phyloP scores from a whole-genome alignment of 345 rosid genomes.

The Brassica rapa region DNA sequence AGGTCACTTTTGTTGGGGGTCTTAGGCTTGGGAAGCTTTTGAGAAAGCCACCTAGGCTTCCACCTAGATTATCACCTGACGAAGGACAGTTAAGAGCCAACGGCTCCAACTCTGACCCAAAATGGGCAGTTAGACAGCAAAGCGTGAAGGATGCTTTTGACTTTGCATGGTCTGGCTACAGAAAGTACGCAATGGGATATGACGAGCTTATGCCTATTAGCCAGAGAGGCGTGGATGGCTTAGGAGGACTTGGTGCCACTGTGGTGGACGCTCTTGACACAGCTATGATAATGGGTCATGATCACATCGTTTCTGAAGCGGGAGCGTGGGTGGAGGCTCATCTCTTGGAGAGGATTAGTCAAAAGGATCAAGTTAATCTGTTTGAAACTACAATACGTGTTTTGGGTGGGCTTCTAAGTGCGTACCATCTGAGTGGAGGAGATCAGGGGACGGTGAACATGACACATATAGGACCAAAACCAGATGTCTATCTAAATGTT shows the following conservation, averaged over 20 bases:
- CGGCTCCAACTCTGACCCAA: conserved; percentile 43
- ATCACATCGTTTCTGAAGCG: conserved; percentile 80
- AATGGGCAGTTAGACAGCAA: conserved; percentile 71
- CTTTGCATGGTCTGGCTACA: conserved; percentile 95
- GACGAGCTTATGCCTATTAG: conserved; percentile 95
- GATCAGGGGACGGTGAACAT: conserved; percentile 50
- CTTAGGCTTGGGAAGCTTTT: conserved; percentile 57
- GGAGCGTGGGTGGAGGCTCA: conserved; percentile 83
- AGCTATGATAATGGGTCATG: conserved; percentile 93
- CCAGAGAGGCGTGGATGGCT: conserved; percentile 71
- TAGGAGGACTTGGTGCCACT: conserved; percentile 98
- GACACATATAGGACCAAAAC: conserved; percentile 60
- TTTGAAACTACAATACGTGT: conserved; percentile 98
- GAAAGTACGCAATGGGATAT: conserved; percentile 80
- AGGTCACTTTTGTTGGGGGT: conserved; percentile 41
- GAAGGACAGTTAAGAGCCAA: conserved; percentile 47
- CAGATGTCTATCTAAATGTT: conserved; percentile 71
- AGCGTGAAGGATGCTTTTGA: conserved; percentile 82
- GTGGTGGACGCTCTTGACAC: conserved; percentile 97
- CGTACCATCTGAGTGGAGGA: conserved; percentile 91
- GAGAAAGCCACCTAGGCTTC: conserved; percentile 86
- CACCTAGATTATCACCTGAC: conserved; percentile 83
- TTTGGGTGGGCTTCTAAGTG: conserved; percentile 96
- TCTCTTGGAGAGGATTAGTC: conserved; percentile 70
- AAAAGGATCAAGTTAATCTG: conserved; percentile 93